Conservation (phyloP, 2,329 filamentous ascomycete genomes). For the Helotiales sp. region DNA sequence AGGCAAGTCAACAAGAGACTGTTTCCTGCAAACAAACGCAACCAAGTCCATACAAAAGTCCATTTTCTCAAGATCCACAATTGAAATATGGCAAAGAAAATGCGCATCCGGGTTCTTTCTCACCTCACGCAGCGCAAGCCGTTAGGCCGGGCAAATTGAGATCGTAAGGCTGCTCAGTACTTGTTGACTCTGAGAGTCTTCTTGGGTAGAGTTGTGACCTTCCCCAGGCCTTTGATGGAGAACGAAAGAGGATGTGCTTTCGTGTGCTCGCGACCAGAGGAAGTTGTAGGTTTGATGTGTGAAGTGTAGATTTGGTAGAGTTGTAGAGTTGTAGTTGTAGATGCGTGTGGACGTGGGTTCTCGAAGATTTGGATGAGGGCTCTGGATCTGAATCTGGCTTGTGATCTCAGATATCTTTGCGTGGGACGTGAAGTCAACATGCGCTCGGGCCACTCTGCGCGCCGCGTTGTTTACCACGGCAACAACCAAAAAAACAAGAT, state of each 20-base stretch:
- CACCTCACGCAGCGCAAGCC: conserved; percentile 87
- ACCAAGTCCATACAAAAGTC: not conserved
- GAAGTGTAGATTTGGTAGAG: conserved; percentile 9
- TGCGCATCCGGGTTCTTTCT: conserved; percentile 34
- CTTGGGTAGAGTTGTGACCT: conserved; percentile 29
- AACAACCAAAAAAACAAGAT: conserved; percentile 10
- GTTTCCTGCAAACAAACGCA: not conserved
- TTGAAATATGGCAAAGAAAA: not conserved
- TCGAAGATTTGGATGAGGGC: not conserved
- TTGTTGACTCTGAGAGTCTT: conserved; percentile 47
- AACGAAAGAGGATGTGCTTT: conserved; percentile 14
- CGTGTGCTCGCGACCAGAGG: conserved; percentile 33
- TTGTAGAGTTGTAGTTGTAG: conserved; percentile 13
- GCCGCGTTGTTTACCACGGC: conserved; percentile 2
- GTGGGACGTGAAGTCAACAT: conserved; percentile 19
- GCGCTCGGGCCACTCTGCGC: not conserved
- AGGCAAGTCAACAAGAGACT: conserved; percentile 9
- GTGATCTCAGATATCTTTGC: conserved; percentile 7
- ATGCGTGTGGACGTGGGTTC: not conserved
- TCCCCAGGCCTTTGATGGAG: conserved; percentile 37
- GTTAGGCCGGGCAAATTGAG: conserved; percentile 72
- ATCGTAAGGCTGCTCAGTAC: conserved; percentile 54
- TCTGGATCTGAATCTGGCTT: conserved; percentile 10
- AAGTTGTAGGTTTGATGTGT: conserved; percentile 16
- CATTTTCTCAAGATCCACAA: not conserved